Evolutionary conservation across 2,329 filamentous ascomycete species (phyloP), one percentile per base, ranked within the genome.

Genomic region (Tolypocladium endophyticum): DNA sequence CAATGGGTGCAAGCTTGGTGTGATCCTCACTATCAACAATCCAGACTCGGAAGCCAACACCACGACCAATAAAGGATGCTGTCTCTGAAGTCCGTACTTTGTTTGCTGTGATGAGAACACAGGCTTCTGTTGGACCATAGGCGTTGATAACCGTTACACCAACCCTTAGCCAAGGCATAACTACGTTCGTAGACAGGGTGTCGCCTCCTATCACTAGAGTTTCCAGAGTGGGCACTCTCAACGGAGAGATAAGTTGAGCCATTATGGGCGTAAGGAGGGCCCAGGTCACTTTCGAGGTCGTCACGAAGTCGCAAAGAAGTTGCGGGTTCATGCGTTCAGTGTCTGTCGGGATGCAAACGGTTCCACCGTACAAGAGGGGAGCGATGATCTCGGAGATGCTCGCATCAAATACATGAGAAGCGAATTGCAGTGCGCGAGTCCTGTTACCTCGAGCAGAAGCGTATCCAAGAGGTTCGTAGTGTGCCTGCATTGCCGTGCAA

Each of bases 71-170:
- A 11, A 30, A 18, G 14, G 56, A 38, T 2, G 45, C 41, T 28
- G 56, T 50, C 20, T 36, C 30, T 7, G 43, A 6, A 25, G 16
- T 25, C 23, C 23, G 11, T 18, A 58, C 45, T 20, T 16, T 28
- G 41, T 58, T 36, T 14, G 43, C 11, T 6, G 36, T 41, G 14
- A 56, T 56, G 25, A 56, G 38, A 23, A 58, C 56, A 9, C 50
- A 55, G 5, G 45, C 47, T 36, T 60, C 59, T 9, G 59, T 53
- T 16, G 59, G 59, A 16, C 59, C 59, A 2, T 58, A 60, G 9
- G 28, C 56, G 23, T 59, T 57, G 47, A 59, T 20, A 18, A 61
- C 12, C 16, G 38, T 35, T 7, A 53, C 56, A 43, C 39, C 28
- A 36, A 9, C 41, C 41, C 28, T 14, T 5, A 45, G 36, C 55